Percentiles rank a stretch among this genome's conserved stretches.
These are phyloP conservation scores for Cyberlindnera bimundalis DNA, from an alignment of 805 yeast species.

Conservation along the genomic window DNA sequence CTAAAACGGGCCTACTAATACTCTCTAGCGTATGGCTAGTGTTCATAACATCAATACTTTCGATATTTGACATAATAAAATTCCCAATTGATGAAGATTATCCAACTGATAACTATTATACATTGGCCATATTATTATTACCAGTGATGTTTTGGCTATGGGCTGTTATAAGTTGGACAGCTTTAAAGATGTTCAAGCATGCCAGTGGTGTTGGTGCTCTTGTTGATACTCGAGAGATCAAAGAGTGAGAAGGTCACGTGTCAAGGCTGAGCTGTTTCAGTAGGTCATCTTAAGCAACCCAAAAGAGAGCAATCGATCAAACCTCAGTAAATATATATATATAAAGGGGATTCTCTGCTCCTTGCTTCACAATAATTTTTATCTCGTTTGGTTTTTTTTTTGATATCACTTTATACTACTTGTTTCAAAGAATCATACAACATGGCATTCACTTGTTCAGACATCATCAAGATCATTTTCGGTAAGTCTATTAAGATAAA, in stretches of 20 bases:
- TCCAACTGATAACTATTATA: conserved; percentile 30
- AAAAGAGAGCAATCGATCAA: no score
- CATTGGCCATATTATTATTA: conserved; percentile 30
- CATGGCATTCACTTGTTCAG: conserved; percentile 48
- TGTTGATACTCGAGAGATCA: no score
- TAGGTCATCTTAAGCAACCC: no score
- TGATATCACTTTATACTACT: no score
- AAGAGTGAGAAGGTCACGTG: no score
- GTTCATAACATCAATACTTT: conserved; percentile 10
- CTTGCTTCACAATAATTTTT: no score
- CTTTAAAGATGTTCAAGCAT: conserved; percentile 76
- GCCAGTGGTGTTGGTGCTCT: conserved; percentile 55
- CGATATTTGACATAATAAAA: conserved; percentile 10
- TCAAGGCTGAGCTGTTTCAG: no score
- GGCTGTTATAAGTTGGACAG: conserved; percentile 75
- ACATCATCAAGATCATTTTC: conserved; percentile 42
- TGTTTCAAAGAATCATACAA: no score
- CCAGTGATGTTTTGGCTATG: conserved; percentile 54
- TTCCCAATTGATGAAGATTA: conserved; percentile 13
- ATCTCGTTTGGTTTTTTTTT: no score
- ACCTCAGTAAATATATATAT: no score
- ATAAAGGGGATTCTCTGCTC: no score
- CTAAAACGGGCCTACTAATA: conserved; percentile 13
- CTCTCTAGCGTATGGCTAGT: conserved; percentile 13
- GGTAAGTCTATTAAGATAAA: conserved; percentile 17